phyloP scores from a whole-genome alignment of 208 protist genomes.

The Lotmaria passim region DNA sequence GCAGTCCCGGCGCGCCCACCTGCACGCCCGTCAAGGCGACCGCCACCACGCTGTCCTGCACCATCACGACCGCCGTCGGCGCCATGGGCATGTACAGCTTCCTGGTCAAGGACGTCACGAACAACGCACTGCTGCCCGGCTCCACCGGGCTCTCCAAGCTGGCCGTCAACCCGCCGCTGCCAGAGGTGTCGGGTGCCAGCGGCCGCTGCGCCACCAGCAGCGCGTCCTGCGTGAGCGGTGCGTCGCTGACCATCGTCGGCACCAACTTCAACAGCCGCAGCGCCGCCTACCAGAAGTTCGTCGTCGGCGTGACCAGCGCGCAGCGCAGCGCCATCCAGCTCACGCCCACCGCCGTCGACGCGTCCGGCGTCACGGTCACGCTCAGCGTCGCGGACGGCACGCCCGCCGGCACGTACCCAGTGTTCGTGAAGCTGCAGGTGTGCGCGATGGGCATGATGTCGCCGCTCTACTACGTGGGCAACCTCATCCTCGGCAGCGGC shows the following conservation, averaged over 20 bases:
- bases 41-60: constrained; percentile 34
- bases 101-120: constrained; percentile 32
- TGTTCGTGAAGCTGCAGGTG: constrained; percentile 40
- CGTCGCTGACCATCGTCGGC: constrained; percentile 28
- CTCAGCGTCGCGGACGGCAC: constrained; percentile 12
- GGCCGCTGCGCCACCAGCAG: constrained; percentile 38
- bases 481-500: background rate
- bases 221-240: constrained; percentile 29
- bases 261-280: constrained; percentile 38
- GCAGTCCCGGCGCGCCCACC: constrained; percentile 8
- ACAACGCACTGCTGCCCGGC: constrained; percentile 28
- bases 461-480: constrained; percentile 28
- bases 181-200: constrained; percentile 25
- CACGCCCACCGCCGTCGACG: constrained; percentile 12
- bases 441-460: constrained; percentile 34
- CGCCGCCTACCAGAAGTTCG: constrained; percentile 34
- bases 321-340: constrained; percentile 36
- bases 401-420: constrained; percentile 28
- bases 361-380: constrained; percentile 9
- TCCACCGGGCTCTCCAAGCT: constrained; percentile 25
- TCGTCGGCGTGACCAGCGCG: constrained; percentile 27
- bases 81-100: constrained; percentile 47
- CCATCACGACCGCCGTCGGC: constrained; percentile 19
- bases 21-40: constrained; percentile 15
- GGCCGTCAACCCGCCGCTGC: constrained; percentile 37